Evolutionary conservation across 179 eudicot species (phyloP).

Genomic region (Spinacia oleracea): DNA sequence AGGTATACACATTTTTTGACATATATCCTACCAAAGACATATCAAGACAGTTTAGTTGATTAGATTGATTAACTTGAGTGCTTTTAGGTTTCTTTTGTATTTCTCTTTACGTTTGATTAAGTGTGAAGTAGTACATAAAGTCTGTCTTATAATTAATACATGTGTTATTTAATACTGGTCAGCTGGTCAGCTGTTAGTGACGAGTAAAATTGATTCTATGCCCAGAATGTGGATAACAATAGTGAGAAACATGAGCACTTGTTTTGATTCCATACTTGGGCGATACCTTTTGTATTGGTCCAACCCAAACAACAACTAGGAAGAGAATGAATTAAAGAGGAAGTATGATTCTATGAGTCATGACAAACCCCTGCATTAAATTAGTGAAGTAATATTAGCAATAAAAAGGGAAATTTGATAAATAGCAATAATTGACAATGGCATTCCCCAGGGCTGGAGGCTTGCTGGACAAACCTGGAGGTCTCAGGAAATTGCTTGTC

Average conservation of each 20-base stretch:
- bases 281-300: neutral
- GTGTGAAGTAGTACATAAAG: too few species aligned
- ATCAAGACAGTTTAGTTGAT: neutral
- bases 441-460: conserved; percentile 72
- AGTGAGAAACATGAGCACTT: neutral
- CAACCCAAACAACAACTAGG: too few species aligned
- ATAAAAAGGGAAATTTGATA: neutral
- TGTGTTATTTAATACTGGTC: too few species aligned
- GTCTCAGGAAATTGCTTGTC: conserved; percentile 64
- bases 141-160: too few species aligned
- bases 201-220: neutral
- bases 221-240: neutral
- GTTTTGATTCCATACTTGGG: neutral
- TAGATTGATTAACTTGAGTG: neutral
- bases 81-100: neutral
- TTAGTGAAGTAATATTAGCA: neutral
- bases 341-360: neutral
- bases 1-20: conserved; percentile 41
- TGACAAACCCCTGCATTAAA: neutral
- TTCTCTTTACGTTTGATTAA: too few species aligned
- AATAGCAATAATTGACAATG: neutral
- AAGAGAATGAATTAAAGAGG: neutral
- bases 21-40: neutral
- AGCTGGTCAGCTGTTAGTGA: neutral
- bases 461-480: conserved; percentile 88